A percentile compares a stretch with the other conserved stretches of the same genome.
Evolutionary conservation across 805 yeast species (phyloP).

Genomic region (Cyberlindnera suaveolens): DNA sequence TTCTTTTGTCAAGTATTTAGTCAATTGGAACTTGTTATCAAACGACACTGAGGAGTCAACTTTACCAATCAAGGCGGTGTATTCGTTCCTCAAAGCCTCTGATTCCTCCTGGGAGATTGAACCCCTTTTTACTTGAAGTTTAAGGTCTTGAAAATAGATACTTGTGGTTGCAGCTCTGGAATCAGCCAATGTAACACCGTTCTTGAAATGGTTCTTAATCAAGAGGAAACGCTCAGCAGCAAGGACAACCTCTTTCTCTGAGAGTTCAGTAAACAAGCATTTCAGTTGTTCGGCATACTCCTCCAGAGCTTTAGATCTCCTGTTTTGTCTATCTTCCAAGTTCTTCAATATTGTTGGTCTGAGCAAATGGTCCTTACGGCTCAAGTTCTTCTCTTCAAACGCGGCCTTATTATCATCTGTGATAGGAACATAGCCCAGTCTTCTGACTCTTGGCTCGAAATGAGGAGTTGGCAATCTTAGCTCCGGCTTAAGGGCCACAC

Average conservation of each 20-base stretch:
- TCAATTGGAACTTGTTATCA: constrained; percentile 37
- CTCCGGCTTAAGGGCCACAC: constrained; percentile 68
- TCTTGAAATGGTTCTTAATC: constrained; percentile 47
- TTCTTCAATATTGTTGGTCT: constrained; percentile 44
- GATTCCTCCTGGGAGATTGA: constrained; percentile 28
- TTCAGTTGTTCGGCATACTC: constrained; percentile 28
- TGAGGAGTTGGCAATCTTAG: constrained; percentile 78
- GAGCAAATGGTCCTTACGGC: constrained; percentile 60
- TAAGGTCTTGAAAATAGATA: constrained; percentile 39
- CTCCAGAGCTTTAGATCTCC: constrained; percentile 28
- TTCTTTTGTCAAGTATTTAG: constrained; percentile 30
- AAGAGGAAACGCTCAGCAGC: constrained; percentile 50
- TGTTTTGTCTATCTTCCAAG: constrained; percentile 34
- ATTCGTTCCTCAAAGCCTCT: constrained; percentile 23
- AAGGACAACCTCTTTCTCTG: constrained; percentile 26
- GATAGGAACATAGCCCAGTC: constrained; percentile 68
- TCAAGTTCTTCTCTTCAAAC: constrained; percentile 53
- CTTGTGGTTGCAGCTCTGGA: constrained; percentile 55
- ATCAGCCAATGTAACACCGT: constrained; percentile 51
- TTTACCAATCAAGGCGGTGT: constrained; percentile 28
- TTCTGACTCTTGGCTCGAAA: constrained; percentile 79
- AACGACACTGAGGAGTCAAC: constrained; percentile 43
- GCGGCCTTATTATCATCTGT: constrained; percentile 43
- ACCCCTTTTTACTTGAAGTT: constrained; percentile 15
- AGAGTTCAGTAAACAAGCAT: constrained; percentile 18